phyloP scores from a whole-genome alignment of 176 grass and related monocot genomes.

The Ensete ventricosum region DNA sequence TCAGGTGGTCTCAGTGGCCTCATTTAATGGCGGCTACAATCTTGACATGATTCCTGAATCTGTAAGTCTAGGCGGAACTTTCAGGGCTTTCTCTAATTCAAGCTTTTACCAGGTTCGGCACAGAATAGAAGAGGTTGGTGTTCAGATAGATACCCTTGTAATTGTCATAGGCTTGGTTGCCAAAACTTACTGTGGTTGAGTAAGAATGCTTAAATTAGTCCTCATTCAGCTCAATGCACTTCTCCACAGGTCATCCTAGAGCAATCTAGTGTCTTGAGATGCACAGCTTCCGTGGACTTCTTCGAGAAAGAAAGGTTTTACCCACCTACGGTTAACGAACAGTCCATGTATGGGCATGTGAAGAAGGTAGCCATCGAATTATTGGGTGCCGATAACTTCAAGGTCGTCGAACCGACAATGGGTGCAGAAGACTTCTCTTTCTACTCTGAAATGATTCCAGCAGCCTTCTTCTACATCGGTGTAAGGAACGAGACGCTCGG shows the following conservation, averaged over 20 bases:
- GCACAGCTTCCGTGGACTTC: conserved; percentile 55
- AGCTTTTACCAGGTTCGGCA: conserved; percentile 82
- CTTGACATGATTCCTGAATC: conserved; percentile 9
- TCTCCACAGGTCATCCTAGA: conserved; percentile 45
- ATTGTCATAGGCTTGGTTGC: neutral
- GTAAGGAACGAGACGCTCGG: conserved; percentile 78
- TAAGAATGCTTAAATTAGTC: neutral
- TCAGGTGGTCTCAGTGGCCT: conserved; percentile 74
- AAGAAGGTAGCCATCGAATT: conserved; percentile 38
- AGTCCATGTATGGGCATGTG: conserved; percentile 61
- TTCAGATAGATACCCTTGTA: neutral
- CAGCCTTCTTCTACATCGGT: conserved; percentile 84
- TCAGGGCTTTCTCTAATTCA: conserved; percentile 81
- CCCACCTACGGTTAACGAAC: conserved; percentile 77
- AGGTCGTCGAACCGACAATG: conserved; percentile 66
- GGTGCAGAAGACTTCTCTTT: conserved; percentile 97
- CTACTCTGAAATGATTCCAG: conserved; percentile 71
- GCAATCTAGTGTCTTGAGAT: conserved; percentile 72
- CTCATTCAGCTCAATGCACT: neutral
- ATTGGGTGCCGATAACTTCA: conserved; percentile 38
- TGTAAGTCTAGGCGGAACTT: conserved; percentile 61
- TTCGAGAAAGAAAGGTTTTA: conserved; percentile 98
- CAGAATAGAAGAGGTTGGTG: conserved; percentile 84
- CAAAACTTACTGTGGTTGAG: neutral
- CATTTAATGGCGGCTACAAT: conserved; percentile 26